phyloP scores from a whole-genome alignment of 495 filamentous ascomycete species.

The Penicillium bovifimosum region DNA sequence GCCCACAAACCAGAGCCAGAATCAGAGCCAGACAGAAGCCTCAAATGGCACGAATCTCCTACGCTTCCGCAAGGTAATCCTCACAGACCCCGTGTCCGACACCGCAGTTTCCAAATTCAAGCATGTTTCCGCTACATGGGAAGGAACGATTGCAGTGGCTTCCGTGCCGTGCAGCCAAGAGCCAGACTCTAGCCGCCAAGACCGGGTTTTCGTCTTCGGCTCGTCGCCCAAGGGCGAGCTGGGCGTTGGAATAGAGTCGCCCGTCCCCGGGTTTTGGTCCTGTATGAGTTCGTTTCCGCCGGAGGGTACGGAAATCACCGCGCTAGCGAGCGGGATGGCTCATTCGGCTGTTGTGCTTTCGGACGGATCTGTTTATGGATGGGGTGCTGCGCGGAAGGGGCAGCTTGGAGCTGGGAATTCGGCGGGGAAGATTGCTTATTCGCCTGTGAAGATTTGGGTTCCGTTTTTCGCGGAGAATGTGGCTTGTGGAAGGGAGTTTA shows the following conservation, averaged over 20 bases:
- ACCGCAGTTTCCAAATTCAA: conserved; percentile 22
- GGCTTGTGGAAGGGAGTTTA: conserved; percentile 79
- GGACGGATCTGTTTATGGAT: conserved; percentile 77
- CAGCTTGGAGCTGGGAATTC: conserved; percentile 58
- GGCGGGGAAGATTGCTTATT: conserved; percentile 41
- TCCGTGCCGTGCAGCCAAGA: conserved; percentile 17
- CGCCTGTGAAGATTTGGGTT: conserved; percentile 55
- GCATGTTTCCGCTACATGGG: conserved; percentile 67
- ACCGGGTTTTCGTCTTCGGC: conserved; percentile 58
- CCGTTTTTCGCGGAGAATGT: conserved; percentile 48
- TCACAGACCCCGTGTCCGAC: conserved; percentile 11
- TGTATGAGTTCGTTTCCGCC: conserved; percentile 64
- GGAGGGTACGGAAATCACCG: conserved; percentile 39
- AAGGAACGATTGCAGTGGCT: conserved; percentile 55
- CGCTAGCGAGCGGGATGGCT: conserved; percentile 65
- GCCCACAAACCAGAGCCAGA: neutral
- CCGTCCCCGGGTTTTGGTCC: conserved; percentile 4
- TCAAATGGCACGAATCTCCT: conserved; percentile 6
- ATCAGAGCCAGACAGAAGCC: neutral
- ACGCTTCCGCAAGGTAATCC: conserved; percentile 25
- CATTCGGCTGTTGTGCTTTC: conserved; percentile 70
- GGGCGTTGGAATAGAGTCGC: conserved; percentile 47
- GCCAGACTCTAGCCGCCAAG: neutral
- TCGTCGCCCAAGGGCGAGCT: conserved; percentile 65
- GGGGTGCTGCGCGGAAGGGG: conserved; percentile 80